Evolutionary conservation across 176 grass and related monocot species (phyloP).

Genomic region (Thalia dealbata): DNA sequence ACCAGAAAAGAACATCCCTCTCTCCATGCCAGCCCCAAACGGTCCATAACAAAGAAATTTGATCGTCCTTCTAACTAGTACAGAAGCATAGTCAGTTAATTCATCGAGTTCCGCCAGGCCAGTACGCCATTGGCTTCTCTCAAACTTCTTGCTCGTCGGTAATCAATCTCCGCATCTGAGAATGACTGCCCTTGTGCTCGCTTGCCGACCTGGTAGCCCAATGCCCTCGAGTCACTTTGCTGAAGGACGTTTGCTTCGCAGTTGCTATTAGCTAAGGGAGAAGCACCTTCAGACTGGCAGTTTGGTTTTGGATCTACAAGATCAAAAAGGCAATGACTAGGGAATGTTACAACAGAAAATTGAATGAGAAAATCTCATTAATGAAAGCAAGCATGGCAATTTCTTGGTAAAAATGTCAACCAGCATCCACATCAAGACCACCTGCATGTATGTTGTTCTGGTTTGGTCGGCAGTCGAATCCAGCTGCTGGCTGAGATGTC

Average conservation of each 20-base stretch:
- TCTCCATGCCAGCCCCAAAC: neutral
- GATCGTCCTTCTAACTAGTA: conserved; percentile 6
- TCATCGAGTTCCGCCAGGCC: conserved; percentile 66
- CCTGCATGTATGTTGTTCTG: conserved; percentile 1
- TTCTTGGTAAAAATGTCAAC: neutral
- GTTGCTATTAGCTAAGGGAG: conserved; percentile 29
- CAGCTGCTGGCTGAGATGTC: conserved; percentile 24
- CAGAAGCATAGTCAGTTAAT: conserved; percentile 24
- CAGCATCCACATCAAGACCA: neutral
- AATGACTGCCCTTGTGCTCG: conserved; percentile 50
- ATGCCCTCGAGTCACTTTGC: conserved; percentile 46
- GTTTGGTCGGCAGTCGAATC: neutral
- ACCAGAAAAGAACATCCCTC: neutral
- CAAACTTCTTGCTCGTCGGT: conserved; percentile 87
- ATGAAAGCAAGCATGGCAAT: neutral
- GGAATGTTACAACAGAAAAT: neutral
- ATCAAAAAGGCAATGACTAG: neutral
- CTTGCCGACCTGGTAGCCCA: conserved; percentile 42
- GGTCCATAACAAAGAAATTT: neutral
- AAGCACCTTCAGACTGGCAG: neutral
- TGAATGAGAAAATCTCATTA: neutral
- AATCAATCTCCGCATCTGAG: conserved; percentile 93
- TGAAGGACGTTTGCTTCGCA: conserved; percentile 41
- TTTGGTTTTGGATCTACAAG: neutral
- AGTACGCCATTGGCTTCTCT: conserved; percentile 62